These are phyloP conservation scores for Corniculantispora saksenae DNA, from an alignment of 2,329 filamentous ascomycete genomes.

Conservation along the genomic window DNA sequence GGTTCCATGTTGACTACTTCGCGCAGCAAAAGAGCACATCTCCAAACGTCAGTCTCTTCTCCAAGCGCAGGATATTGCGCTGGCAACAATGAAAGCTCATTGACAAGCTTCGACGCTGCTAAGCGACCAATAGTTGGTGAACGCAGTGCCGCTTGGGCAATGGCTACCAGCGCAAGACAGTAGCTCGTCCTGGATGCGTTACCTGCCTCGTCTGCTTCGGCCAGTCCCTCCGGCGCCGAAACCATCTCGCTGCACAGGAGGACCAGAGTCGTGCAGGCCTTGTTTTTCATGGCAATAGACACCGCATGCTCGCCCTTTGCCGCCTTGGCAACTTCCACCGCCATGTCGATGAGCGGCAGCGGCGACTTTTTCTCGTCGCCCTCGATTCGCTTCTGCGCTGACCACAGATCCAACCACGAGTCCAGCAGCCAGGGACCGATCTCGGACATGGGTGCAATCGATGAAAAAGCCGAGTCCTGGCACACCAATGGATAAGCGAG, in stretches of 20 bases:
- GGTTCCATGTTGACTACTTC: constrained; percentile 6
- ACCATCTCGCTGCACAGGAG: constrained; percentile 45
- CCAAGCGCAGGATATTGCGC: constrained; percentile 33
- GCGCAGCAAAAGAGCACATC: constrained; percentile 15
- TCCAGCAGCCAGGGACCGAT: constrained; percentile 53
- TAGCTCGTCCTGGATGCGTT: constrained; percentile 35
- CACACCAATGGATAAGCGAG: constrained; percentile 43
- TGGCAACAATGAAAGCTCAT: constrained; percentile 41
- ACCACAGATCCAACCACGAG: constrained; percentile 44
- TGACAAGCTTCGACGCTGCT: constrained; percentile 44
- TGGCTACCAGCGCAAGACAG: constrained; percentile 39
- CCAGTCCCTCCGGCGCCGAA: constrained; percentile 33
- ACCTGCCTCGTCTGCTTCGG: constrained; percentile 29
- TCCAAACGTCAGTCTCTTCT: constrained; percentile 41
- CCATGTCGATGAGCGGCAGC: constrained; percentile 38
- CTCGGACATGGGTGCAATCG: constrained; percentile 39
- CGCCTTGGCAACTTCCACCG: constrained; percentile 36
- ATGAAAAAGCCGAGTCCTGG: constrained; percentile 34
- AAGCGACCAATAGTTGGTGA: constrained; percentile 40
- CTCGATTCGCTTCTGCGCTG: constrained; percentile 41
- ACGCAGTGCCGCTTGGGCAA: constrained; percentile 38
- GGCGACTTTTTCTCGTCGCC: constrained; percentile 32
- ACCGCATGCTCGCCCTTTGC: constrained; percentile 23
- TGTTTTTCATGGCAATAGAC: constrained; percentile 31
- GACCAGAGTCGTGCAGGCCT: constrained; percentile 41